Evolutionary conservation across 768 basidiomycete species (phyloP), one percentile per base, ranked within the genome.

Genomic region (Favolaschia claudopus): DNA sequence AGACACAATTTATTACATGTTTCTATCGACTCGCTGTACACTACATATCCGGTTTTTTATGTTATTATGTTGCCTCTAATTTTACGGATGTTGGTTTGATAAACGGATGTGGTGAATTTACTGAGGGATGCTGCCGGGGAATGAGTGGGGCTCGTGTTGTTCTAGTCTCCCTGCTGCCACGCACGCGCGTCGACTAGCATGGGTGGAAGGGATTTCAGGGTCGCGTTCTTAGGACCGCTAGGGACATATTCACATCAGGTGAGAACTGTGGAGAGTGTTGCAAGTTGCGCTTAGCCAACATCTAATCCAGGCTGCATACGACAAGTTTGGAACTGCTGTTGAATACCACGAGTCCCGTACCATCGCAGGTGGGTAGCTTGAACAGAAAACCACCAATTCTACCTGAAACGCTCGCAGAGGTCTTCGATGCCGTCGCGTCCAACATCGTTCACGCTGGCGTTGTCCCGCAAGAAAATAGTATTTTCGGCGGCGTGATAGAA

Each of bases 381-480:
- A 14, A 42, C 7, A 36, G n/a, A n/a, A 31, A 32, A 29, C 15
- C 14, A 20, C 9, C 15, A 15, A 50, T 20, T 32, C 29, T 17
- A 32, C 17, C 19, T 33, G 38, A 25, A 53, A 14, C 25, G 50
- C 29, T 36, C 19, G n/a, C 68, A 93, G 92, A 83, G 57, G 85
- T 88, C 22, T 87, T 89, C 58, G 69, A 79, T 39, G 72, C 81
- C 17, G 71, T 93, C 36, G 79, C 83, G 7, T 54, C 75, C 12
- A 69, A 69, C 7, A 67, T 74, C 14, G 72, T 76, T 29, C 79
- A 81, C 24, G 77, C 85, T 44, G 91, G 83, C 24, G 79, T 93
- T n/a, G 77, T 93, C 27, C 92, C 92, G 20, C 89, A 91, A 70
- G 92, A 94, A 72, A 94, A 94, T 65, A 86, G 86, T 15, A 89